Conservation (phyloP, 805 yeast genomes). For the Nakazawaea pomicola region DNA sequence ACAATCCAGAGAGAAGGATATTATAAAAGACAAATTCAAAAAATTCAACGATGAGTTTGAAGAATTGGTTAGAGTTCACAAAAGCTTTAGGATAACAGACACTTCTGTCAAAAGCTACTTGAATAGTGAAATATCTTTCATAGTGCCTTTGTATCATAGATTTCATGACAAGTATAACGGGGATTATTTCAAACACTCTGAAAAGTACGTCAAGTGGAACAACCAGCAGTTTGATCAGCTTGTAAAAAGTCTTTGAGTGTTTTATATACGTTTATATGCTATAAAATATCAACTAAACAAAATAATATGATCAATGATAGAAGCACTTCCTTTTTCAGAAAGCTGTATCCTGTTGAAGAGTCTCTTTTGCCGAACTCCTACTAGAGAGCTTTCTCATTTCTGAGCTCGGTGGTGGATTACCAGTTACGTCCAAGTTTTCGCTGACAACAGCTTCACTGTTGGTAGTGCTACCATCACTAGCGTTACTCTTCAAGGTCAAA, state of each 20-base stretch:
- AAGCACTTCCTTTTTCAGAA: constrained; percentile 11
- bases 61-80: constrained; percentile 61
- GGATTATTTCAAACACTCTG: constrained; percentile 67
- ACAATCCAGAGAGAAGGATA: constrained; percentile 69
- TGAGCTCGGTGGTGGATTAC: no score
- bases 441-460: no score
- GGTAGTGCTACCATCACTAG: no score
- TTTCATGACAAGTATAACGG: constrained; percentile 75
- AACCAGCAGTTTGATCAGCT: constrained; percentile 27
- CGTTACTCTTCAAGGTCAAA: background rate
- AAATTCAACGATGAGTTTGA: constrained; percentile 83
- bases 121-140: constrained; percentile 68
- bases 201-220: constrained; percentile 59
- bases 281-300: background rate
- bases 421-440: no score
- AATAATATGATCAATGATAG: no score
- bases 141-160: constrained; percentile 79
- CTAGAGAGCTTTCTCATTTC: constrained; percentile 4
- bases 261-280: background rate
- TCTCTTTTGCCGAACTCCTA: constrained; percentile 1
- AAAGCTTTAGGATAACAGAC: constrained; percentile 62
- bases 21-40: constrained; percentile 77
- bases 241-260: constrained; percentile 25
- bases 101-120: constrained; percentile 57
- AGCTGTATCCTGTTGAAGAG: constrained; percentile 4